Evolutionary conservation across 2,329 filamentous ascomycete species (phyloP).

Genomic region (Sporothrix curviconia): DNA sequence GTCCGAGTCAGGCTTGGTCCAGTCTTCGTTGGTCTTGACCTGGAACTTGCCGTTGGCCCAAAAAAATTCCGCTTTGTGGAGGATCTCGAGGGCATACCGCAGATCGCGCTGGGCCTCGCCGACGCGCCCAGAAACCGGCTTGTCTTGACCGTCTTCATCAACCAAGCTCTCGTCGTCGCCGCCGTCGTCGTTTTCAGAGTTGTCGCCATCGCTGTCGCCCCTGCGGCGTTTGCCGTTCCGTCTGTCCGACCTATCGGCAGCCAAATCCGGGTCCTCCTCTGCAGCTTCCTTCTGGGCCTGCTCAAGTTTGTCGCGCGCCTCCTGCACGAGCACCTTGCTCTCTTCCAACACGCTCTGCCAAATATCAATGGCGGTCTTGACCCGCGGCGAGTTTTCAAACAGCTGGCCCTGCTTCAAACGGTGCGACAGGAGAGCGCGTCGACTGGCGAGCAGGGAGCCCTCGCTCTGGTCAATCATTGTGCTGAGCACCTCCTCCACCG

Average conservation of each 20-base stretch:
- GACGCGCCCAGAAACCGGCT: constrained; percentile 33
- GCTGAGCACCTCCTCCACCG: constrained; percentile 78
- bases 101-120: constrained; percentile 58
- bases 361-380: constrained; percentile 60
- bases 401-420: constrained; percentile 69
- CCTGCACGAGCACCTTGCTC: constrained; percentile 47
- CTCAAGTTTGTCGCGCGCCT: constrained; percentile 56
- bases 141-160: constrained; percentile 29
- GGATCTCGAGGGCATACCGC: constrained; percentile 66
- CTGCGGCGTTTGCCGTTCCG: neutral
- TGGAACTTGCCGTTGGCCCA: constrained; percentile 78
- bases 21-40: constrained; percentile 62
- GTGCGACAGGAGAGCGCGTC: constrained; percentile 57
- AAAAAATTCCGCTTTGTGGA: constrained; percentile 80
- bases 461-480: constrained; percentile 89
- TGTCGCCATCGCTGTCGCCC: no score
- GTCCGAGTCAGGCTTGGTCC: constrained; percentile 60
- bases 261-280: constrained; percentile 6
- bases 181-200: constrained; percentile 30
- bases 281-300: constrained; percentile 37
- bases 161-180: constrained; percentile 24
- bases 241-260: neutral
- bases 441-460: constrained; percentile 56
- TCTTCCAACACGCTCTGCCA: constrained; percentile 57
- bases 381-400: constrained; percentile 64